A percentile compares a stretch with the other conserved stretches of the same genome.
phyloP scores from a whole-genome alignment of 306 rosid genomes.

The Abrus precatorius region DNA sequence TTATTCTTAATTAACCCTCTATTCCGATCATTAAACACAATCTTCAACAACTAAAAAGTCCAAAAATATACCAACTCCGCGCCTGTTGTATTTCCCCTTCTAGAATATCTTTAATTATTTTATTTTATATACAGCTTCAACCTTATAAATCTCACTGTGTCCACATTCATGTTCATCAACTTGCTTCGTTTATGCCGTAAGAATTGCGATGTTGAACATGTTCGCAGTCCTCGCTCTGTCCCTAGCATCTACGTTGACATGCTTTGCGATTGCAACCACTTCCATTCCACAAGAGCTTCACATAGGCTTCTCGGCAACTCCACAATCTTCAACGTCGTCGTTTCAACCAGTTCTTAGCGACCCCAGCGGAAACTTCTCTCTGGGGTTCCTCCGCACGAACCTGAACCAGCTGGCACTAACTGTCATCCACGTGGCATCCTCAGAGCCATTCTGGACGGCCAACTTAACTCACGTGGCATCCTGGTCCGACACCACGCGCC shows the following conservation, averaged over 20 bases:
- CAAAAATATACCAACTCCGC: background rate
- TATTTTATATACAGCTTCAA: background rate
- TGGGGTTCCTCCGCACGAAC: conserved; percentile 80
- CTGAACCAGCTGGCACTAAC: conserved; percentile 65
- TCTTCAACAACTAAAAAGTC: background rate
- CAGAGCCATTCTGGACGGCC: conserved; percentile 74
- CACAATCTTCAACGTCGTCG: conserved; percentile 55
- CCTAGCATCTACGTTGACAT: background rate
- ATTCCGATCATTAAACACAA: background rate
- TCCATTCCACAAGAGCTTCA: conserved; percentile 50
- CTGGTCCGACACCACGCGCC: conserved; percentile 69
- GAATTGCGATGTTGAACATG: conserved; percentile 52
- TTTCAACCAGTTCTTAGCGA: conserved; percentile 78
- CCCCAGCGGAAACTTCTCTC: conserved; percentile 66
- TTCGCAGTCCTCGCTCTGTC: conserved; percentile 38
- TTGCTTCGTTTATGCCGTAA: background rate
- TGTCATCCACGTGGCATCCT: conserved; percentile 73
- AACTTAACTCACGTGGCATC: conserved; percentile 51
- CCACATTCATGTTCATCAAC: background rate
- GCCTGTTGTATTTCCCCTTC: background rate
- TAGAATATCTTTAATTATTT: background rate
- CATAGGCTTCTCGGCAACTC: conserved; percentile 64
- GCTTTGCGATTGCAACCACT: conserved; percentile 29
- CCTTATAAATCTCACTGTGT: conserved; percentile 28
- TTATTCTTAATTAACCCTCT: background rate